Evolutionary conservation across 768 basidiomycete genomes (phyloP).

Genomic region (Leucosporidium creatinivorum): DNA sequence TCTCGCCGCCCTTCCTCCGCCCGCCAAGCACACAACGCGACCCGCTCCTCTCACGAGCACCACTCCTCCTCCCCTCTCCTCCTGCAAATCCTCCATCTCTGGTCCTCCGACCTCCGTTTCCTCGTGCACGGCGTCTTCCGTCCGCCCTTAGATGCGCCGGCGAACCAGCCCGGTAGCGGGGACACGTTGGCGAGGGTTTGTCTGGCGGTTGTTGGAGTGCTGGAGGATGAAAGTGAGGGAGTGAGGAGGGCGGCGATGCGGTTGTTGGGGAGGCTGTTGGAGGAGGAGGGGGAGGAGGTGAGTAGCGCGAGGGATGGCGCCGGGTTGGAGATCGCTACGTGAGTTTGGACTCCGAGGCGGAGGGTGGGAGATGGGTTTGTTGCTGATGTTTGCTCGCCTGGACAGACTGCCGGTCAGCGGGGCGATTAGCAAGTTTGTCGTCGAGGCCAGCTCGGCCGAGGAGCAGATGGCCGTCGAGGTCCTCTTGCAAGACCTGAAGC

Average conservation of each 20-base stretch:
- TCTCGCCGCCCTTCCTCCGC: neutral
- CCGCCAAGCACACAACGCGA: neutral
- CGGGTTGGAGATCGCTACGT: neutral
- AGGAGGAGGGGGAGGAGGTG: constrained; percentile 38
- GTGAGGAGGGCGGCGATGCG: neutral
- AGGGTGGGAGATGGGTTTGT: no score
- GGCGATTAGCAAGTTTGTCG: neutral
- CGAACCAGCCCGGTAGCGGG: neutral
- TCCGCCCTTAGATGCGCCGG: no score
- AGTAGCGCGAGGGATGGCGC: neutral
- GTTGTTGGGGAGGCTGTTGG: constrained; percentile 3
- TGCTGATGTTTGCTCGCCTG: neutral
- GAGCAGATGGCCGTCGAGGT: neutral
- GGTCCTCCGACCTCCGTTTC: constrained; percentile 56
- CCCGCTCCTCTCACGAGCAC: neutral
- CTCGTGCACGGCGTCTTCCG: constrained; percentile 45
- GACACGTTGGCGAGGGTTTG: neutral
- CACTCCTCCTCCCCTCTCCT: constrained; percentile 55
- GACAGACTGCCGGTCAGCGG: constrained; percentile 39
- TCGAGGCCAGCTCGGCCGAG: neutral
- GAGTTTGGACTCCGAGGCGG: neutral
- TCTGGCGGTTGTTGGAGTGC: neutral
- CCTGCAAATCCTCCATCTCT: constrained; percentile 61
- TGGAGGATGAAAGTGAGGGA: neutral
- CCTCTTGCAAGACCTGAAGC: neutral